phyloP scores from a whole-genome alignment of 73 alveolate species.

The Paramecium sexaurelia region DNA sequence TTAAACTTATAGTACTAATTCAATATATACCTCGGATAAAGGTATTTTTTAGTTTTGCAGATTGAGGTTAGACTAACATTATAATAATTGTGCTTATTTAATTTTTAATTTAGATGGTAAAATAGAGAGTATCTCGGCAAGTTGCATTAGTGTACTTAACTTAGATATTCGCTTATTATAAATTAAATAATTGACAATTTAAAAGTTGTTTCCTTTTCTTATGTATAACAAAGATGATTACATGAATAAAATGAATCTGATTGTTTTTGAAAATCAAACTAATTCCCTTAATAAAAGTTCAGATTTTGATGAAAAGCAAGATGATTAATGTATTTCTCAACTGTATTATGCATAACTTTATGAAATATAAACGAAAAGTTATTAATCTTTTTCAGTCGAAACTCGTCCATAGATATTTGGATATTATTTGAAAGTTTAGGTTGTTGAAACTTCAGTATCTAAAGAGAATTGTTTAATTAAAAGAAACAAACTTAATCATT shows the following conservation, averaged over 20 bases:
- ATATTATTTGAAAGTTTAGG: not conserved
- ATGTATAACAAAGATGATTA: not conserved
- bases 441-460: not conserved
- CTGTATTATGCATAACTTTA: not conserved
- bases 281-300: not conserved
- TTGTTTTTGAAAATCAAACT: not conserved
- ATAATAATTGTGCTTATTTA: not conserved
- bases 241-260: not conserved
- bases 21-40: not conserved
- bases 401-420: not conserved
- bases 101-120: not conserved
- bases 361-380: not conserved
- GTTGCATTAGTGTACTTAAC: not conserved
- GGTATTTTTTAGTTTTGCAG: not conserved
- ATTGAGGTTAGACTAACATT: not conserved
- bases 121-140: not conserved
- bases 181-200: not conserved
- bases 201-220: not conserved
- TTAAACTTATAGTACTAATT: not conserved
- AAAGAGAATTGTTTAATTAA: not conserved
- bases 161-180: not conserved
- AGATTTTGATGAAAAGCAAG: not conserved
- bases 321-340: not conserved
- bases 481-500: not conserved
- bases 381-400: not conserved